Evolutionary conservation across 78 protist species (phyloP).

Genomic region (Guillardia theta): DNA sequence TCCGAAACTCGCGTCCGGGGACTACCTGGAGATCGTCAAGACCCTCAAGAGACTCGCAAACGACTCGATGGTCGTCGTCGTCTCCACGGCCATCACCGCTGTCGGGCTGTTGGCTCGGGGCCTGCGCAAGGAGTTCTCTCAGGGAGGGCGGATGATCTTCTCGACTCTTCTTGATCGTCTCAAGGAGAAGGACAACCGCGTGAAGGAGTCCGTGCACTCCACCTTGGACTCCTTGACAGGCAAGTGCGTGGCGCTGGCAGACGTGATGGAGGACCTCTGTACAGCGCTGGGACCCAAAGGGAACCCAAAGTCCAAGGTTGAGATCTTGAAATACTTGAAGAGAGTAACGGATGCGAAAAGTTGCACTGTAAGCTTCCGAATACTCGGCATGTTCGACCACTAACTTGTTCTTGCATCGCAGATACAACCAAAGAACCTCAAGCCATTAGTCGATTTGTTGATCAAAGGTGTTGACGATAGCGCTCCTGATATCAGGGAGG

Average conservation of each 20-base stretch:
- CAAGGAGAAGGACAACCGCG: slow-evolving; percentile 39
- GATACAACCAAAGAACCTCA: neutral
- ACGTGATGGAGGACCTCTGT: neutral
- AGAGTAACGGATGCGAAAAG: neutral
- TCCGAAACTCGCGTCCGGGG: neutral
- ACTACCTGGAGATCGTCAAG: slow-evolving; percentile 16
- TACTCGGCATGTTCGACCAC: neutral
- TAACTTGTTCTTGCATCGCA: neutral
- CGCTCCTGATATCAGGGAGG: slow-evolving; percentile 17
- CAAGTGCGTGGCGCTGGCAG: neutral
- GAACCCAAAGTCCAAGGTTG: neutral
- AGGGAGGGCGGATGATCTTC: neutral
- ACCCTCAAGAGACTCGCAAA: neutral
- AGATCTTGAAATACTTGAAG: neutral
- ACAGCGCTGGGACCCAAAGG: slow-evolving; percentile 33
- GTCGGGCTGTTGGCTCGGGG: neutral
- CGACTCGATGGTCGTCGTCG: slow-evolving; percentile 21
- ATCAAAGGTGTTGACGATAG: neutral
- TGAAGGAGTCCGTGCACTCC: neutral
- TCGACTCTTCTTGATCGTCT: neutral
- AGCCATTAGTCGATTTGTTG: neutral
- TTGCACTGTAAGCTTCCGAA: neutral
- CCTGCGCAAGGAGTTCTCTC: neutral
- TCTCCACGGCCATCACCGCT: neutral
- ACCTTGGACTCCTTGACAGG: neutral